Evolutionary conservation across 179 eudicot genomes (phyloP).

Genomic region (Corrigiola litoralis): DNA sequence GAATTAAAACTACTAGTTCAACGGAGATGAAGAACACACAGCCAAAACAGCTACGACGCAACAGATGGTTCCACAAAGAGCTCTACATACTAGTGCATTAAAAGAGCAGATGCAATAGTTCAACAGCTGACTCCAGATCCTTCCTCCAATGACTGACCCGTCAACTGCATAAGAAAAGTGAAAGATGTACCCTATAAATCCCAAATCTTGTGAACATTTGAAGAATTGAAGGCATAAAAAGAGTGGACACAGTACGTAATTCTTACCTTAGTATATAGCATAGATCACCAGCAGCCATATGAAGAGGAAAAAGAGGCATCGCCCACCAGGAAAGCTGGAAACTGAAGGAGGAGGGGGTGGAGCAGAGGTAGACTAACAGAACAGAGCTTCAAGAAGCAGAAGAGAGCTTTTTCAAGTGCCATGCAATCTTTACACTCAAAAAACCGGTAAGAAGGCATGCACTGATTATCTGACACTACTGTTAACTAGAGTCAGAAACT

Average conservation of each 20-base stretch:
- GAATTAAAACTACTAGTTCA: conserved; percentile 15
- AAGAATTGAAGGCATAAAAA: background rate
- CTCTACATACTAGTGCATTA: background rate
- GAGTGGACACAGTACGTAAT: background rate
- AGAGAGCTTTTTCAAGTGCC: conserved; percentile 29
- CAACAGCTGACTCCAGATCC: conserved; percentile 13
- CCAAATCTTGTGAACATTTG: background rate
- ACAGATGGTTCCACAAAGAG: conserved; percentile 17
- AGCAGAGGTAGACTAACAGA: conserved; percentile 19
- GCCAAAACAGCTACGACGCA: conserved; percentile 14
- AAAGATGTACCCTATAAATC: background rate
- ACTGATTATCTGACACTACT: conserved; percentile 28
- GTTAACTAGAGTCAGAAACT: conserved; percentile 30
- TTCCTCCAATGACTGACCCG: conserved; percentile 8
- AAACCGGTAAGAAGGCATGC: conserved; percentile 50
- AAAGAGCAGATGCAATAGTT: background rate
- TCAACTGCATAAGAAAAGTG: conserved; percentile 11
- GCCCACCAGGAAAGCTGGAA: conserved; percentile 13
- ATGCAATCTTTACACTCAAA: conserved; percentile 50
- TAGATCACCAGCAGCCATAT: conserved; percentile 6
- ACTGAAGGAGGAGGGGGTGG: conserved; percentile 20
- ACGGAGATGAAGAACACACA: conserved; percentile 17
- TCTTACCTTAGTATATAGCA: conserved; percentile 21
- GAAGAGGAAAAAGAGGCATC: conserved; percentile 8
- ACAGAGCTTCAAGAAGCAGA: conserved; percentile 17